Evolutionary conservation across 768 basidiomycete genomes (phyloP), one percentile per base, ranked within the genome.

Genomic region (Suillus occidentalis): DNA sequence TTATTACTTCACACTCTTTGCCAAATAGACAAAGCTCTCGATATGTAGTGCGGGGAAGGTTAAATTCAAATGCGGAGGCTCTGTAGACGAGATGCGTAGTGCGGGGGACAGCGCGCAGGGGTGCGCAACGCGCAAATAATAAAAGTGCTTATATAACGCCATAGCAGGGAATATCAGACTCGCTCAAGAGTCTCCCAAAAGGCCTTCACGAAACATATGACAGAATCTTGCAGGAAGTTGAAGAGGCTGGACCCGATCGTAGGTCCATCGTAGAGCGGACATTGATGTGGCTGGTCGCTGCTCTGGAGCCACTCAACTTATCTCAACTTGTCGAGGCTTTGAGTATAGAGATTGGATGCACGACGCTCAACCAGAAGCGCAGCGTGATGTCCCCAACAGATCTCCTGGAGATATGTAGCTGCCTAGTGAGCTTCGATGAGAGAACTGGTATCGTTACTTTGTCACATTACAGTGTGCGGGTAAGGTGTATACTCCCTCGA

Each of bases 391-490:
- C 68, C 20, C 58, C 25, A 9, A 28, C 7, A 14, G 57, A 43
- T 20, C 53, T 72, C 20, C 18, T 72, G 57, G 64, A 70, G 2
- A 64, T 55, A 6, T 72, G 65, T 45, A 40, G 69, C 3, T 68
- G 63, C 22, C 67, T 72, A 4, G 71, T 72, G 42, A 62, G 43
- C 9, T 60, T 68, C 14, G 62, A 68, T 34, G 62, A 68, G 28
- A 58, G 62, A 34, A 68, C 67, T 2, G 39, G 28, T 6, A 36
- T 67, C 10, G 16, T 70, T 2, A 61, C 66, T 6, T 50, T 72
- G 13, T 72, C 71, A 2, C 71, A 72, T 50, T 72, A 66, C n/a
- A 72, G 71, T 40, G 71, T 72, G 57, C 72, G 70, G 65, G 71
- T 70, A 53, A 50, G 65, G 39, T 9, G 4, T 12, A 34, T 25